These are phyloP conservation scores for Spiromastix sp. DNA, from an alignment of 2,329 filamentous ascomycete species.

Conservation along the genomic window DNA sequence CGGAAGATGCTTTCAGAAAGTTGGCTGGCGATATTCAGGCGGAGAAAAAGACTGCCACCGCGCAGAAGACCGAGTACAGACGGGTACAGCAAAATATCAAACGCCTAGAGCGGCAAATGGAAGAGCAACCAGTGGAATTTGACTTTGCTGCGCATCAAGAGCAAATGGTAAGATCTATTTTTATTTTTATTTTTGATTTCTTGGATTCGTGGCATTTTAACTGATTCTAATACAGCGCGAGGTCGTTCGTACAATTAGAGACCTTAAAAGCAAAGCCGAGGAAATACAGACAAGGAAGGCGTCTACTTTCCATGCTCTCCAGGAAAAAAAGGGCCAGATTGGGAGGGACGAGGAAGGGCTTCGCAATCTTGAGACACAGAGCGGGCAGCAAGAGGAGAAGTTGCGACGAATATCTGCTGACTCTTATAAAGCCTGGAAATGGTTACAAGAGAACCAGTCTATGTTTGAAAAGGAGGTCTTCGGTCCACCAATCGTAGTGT, in stretches of 20 bases:
- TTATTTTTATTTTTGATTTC: conserved; percentile 10
- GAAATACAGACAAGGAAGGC: conserved; percentile 29
- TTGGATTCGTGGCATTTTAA: conserved; percentile 12
- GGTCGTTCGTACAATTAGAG: conserved; percentile 34
- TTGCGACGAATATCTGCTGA: conserved; percentile 54
- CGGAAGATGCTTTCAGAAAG: conserved; percentile 26
- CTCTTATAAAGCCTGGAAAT: conserved; percentile 62
- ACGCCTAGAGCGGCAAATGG: conserved; percentile 51
- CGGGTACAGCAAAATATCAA: conserved; percentile 49
- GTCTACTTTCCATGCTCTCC: conserved; percentile 22
- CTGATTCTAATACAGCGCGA: conserved; percentile 40
- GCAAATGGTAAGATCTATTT: conserved; percentile 50
- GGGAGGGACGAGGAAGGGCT: conserved; percentile 40
- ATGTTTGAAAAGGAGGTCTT: conserved; percentile 67
- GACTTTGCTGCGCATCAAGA: conserved; percentile 61
- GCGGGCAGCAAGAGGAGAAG: conserved; percentile 61
- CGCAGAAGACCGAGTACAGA: conserved; percentile 43
- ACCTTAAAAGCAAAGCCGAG: conserved; percentile 29
- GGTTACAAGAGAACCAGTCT: conserved; percentile 62
- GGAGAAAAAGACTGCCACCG: conserved; percentile 40
- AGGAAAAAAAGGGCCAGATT: conserved; percentile 27
- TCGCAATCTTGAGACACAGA: conserved; percentile 56
- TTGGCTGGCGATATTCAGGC: conserved; percentile 35
- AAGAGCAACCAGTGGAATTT: conserved; percentile 55
- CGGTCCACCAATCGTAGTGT: conserved; percentile 70